Conservation (phyloP, 257 asterid genomes). For the Rehmannia glutinosa region DNA sequence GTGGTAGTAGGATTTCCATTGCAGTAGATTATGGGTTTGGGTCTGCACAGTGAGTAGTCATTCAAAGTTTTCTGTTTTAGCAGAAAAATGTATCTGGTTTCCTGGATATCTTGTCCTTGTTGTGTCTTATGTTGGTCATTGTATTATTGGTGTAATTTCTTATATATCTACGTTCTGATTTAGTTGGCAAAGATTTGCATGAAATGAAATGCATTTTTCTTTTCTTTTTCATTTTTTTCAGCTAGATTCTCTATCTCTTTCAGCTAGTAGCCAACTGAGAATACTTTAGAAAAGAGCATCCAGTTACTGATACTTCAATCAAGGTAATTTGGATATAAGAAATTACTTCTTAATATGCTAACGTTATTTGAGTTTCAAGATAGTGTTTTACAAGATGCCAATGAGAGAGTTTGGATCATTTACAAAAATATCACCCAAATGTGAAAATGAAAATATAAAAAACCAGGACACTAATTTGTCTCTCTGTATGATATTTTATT, state of each 20-base stretch:
- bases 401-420: background rate
- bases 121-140: conserved; percentile 6
- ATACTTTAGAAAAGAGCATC: background rate
- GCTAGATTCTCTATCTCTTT: background rate
- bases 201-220: background rate
- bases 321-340: background rate
- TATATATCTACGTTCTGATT: conserved; percentile 18
- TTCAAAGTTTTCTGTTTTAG: conserved; percentile 11
- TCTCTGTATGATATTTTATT: no score
- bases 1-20: conserved; percentile 25
- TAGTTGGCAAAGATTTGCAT: conserved; percentile 9
- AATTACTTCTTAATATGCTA: background rate
- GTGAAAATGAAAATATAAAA: background rate
- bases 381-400: background rate
- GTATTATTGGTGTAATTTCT: conserved; percentile 21
- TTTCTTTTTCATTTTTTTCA: no score
- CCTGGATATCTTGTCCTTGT: conserved; percentile 8
- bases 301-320: background rate
- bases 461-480: no score
- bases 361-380: background rate
- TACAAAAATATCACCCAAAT: background rate
- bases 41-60: background rate
- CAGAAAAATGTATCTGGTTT: conserved; percentile 13
- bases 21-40: conserved; percentile 15
- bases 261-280: background rate